Base-by-base conservation (phyloP, 2,329 filamentous ascomycete species). In the Tolypocladium cylindrosporum region DNA sequence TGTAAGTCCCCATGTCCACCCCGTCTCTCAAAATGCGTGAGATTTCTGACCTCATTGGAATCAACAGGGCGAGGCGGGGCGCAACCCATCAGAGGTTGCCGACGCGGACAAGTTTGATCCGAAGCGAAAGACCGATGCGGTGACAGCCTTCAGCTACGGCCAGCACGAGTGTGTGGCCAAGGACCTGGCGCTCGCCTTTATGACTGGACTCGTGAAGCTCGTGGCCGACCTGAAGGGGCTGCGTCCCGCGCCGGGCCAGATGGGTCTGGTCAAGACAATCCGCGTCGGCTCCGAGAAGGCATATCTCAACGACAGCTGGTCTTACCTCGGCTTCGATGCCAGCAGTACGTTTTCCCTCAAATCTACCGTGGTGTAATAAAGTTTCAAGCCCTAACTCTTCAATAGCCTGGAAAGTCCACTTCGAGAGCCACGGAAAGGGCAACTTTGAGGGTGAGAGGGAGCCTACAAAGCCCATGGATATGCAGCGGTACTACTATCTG, bases 281-380 rank as follows among this genome's bases (percentile, higher is more conserved):
- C 63, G 61, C 0, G 66, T 76, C 19, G 72, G 68, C 11, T 62
- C 66, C 0, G 71, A 77, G 61, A 74, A 72, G 61, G 70, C 69
- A 10, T 79, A 77, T 57, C 70, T 79, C 24, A 77, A 78, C 58
- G 76, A 79, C 52, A 77, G 73, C 61, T 79, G 77, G 74, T 77
- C 76, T 1, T 75, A 74, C 53, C 70, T 79, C 19, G 68, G 68
- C 39, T 73, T 73, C 16, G 75, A 79, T 60, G 72, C 75, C 2
- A 77, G 71, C 60, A 78, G 77, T 79, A 73, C 73, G 74, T 71
- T 43, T 43, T 16, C 36, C 36, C 36, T 37, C 36, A 4, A 13
- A 14, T 37, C 36, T 37, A 5, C 36, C 5, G 11, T 14, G 4
- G 11, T 16, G 7, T 41, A 1, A 19, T 16, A 2, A 41, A 9